Evolutionary conservation across 192 early-diverging fungal species (phyloP).

Genomic region (Umbelopsis isabellina): DNA sequence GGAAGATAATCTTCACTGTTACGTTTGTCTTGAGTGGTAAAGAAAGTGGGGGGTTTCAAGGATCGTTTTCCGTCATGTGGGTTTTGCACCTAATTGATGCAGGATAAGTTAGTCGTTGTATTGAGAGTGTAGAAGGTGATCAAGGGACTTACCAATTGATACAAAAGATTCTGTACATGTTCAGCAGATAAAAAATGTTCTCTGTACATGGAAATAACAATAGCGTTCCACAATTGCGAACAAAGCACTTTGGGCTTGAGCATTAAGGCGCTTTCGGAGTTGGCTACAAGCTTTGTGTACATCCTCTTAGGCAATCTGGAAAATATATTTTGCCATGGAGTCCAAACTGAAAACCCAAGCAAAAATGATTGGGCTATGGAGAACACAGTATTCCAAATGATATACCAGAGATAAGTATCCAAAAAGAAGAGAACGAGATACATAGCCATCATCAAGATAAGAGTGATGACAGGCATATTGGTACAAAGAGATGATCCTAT

Average conservation of each 20-base stretch:
- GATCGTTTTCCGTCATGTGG: slow-evolving; percentile 59
- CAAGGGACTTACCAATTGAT: slow-evolving; percentile 61
- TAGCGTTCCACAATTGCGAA: slow-evolving; percentile 85
- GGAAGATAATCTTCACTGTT: slow-evolving; percentile 76
- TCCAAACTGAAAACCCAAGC: slow-evolving; percentile 80
- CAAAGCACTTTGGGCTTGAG: slow-evolving; percentile 81
- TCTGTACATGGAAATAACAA: slow-evolving; percentile 82
- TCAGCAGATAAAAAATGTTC: slow-evolving; percentile 78
- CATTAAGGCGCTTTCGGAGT: slow-evolving; percentile 65
- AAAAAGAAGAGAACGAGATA: slow-evolving; percentile 81
- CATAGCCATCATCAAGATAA: slow-evolving; percentile 73
- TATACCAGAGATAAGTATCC: slow-evolving; percentile 90
- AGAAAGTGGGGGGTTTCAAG: slow-evolving; percentile 78
- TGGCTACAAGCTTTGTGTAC: slow-evolving; percentile 73
- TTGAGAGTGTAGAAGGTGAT: not conserved
- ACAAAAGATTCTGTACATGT: slow-evolving; percentile 74
- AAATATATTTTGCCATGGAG: slow-evolving; percentile 82
- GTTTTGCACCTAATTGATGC: slow-evolving; percentile 23
- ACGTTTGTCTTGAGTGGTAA: slow-evolving; percentile 45
- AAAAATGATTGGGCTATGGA: slow-evolving; percentile 76
- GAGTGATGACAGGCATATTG: slow-evolving; percentile 69
- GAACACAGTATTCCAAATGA: slow-evolving; percentile 84
- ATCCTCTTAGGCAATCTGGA: slow-evolving; percentile 79
- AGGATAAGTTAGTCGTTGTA: not conserved
- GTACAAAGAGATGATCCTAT: slow-evolving; percentile 60